A percentile compares a stretch with the other conserved stretches of the same genome.
Conservation (phyloP, 176 grass and related monocot genomes). For the Musa itinerans region DNA sequence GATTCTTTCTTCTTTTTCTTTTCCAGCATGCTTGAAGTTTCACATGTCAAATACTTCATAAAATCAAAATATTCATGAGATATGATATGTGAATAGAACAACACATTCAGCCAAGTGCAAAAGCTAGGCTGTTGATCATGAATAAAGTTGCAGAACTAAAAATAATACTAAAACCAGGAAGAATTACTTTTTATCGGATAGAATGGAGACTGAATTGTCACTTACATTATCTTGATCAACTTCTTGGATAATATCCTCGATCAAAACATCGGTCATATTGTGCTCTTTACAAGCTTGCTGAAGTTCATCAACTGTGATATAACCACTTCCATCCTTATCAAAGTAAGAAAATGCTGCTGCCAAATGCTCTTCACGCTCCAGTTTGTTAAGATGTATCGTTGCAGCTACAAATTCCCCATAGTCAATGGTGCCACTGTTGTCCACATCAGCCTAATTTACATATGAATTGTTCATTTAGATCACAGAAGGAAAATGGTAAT, state of each 20-base stretch:
- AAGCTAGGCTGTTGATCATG: too few species aligned
- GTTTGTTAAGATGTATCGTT: constrained; percentile 69
- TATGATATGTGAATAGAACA: too few species aligned
- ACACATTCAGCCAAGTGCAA: too few species aligned
- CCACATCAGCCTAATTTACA: constrained; percentile 39
- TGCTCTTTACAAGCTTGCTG: constrained; percentile 72
- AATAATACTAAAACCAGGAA: too few species aligned
- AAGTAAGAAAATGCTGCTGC: constrained; percentile 41
- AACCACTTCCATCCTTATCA: constrained; percentile 24
- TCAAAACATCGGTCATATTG: constrained; percentile 52
- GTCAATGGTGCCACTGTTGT: constrained; percentile 54
- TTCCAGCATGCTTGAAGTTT: too few species aligned
- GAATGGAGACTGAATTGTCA: background rate
- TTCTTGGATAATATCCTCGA: constrained; percentile 59
- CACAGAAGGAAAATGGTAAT: background rate
- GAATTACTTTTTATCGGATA: too few species aligned
- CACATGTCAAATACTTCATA: too few species aligned
- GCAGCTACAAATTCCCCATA: constrained; percentile 67
- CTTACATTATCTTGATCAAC: constrained; percentile 68
- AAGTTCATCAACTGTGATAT: constrained; percentile 63
- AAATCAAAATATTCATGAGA: too few species aligned
- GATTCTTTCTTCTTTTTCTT: too few species aligned
- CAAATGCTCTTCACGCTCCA: constrained; percentile 66
- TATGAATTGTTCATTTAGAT: constrained; percentile 3
- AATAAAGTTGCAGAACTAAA: too few species aligned